A percentile compares a stretch with the other conserved stretches of the same genome.
phyloP scores from a whole-genome alignment of 768 basidiomycete species.

The Rhodotorula taiwanensis region DNA sequence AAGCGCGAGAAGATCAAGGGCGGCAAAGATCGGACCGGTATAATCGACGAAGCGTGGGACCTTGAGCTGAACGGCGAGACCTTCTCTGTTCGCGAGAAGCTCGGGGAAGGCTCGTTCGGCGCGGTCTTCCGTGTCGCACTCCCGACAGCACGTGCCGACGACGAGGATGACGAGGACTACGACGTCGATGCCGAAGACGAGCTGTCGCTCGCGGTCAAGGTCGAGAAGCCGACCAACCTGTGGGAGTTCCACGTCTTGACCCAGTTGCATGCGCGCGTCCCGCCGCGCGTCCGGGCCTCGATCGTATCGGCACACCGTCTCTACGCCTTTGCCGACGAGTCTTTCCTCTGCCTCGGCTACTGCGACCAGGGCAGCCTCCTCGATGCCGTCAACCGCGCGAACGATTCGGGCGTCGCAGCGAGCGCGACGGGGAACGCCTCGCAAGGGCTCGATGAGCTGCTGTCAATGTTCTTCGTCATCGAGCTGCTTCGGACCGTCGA shows the following conservation, averaged over 20 bases:
- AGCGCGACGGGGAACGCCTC: constrained; percentile 52
- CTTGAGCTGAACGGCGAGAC: constrained; percentile 59
- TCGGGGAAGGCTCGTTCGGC: constrained; percentile 96
- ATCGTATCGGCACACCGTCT: constrained; percentile 70
- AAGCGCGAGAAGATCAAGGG: constrained; percentile 35
- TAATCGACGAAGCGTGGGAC: constrained; percentile 47
- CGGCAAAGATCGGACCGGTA: constrained; percentile 35
- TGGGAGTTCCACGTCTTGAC: constrained; percentile 91
- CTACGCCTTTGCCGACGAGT: constrained; percentile 81
- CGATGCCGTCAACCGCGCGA: constrained; percentile 80
- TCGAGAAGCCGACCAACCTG: constrained; percentile 75
- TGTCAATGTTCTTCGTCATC: constrained; percentile 90
- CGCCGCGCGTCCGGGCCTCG: constrained; percentile 56
- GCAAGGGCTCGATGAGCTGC: constrained; percentile 70
- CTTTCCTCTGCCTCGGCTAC: constrained; percentile 76
- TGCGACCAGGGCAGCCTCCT: constrained; percentile 88
- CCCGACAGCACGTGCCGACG: constrained; percentile 39
- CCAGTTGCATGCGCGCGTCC: constrained; percentile 64
- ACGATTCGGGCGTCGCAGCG: constrained; percentile 59
- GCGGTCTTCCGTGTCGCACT: constrained; percentile 62
- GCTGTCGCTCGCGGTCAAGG: constrained; percentile 72
- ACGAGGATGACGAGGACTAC: constrained; percentile 49
- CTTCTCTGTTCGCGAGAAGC: constrained; percentile 71
- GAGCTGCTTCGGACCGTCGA: constrained; percentile 80
- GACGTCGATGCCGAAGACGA: constrained; percentile 54